phyloP scores from a whole-genome alignment of 176 grass and related monocot species.

The Musa schizocarpa region DNA sequence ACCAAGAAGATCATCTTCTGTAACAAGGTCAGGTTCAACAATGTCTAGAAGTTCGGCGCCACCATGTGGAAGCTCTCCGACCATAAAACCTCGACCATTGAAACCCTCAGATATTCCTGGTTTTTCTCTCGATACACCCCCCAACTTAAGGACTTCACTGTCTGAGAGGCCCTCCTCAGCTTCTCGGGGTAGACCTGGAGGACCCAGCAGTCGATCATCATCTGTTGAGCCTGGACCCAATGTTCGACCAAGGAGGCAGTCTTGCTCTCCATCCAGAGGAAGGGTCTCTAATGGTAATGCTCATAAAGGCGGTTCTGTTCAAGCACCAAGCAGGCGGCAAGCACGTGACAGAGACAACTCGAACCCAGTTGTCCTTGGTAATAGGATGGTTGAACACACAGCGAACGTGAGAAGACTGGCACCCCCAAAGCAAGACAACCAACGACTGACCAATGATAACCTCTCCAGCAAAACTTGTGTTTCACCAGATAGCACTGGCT shows the following conservation, averaged over 20 bases:
- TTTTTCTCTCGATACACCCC: slow-evolving; percentile 72
- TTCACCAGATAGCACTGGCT: slow-evolving; percentile 74
- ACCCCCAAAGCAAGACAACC: slow-evolving; percentile 67
- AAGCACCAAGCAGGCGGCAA: slow-evolving; percentile 58
- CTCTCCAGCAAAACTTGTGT: slow-evolving; percentile 52
- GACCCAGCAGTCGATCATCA: slow-evolving; percentile 70
- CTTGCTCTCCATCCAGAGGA: slow-evolving; percentile 94
- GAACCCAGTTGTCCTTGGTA: slow-evolving; percentile 83
- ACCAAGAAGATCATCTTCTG: slow-evolving; percentile 40
- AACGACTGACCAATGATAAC: slow-evolving; percentile 38
- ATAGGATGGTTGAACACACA: slow-evolving; percentile 90
- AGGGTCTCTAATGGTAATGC: slow-evolving; percentile 48
- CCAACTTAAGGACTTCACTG: slow-evolving; percentile 81
- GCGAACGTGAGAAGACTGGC: slow-evolving; percentile 88
- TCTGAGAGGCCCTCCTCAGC: slow-evolving; percentile 83
- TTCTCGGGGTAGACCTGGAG: slow-evolving; percentile 84
- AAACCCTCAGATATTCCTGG: slow-evolving; percentile 96
- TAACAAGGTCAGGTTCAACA: slow-evolving; percentile 34
- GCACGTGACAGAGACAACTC: slow-evolving; percentile 37
- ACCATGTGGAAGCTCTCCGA: slow-evolving; percentile 60
- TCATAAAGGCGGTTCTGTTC: slow-evolving; percentile 43
- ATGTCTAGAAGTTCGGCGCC: slow-evolving; percentile 36
- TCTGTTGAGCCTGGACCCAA: slow-evolving; percentile 70
- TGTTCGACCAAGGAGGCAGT: slow-evolving; percentile 65
- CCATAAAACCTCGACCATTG: slow-evolving; percentile 71